Conservation (phyloP, 2,329 filamentous ascomycete species). For the Fusarium sp. region DNA sequence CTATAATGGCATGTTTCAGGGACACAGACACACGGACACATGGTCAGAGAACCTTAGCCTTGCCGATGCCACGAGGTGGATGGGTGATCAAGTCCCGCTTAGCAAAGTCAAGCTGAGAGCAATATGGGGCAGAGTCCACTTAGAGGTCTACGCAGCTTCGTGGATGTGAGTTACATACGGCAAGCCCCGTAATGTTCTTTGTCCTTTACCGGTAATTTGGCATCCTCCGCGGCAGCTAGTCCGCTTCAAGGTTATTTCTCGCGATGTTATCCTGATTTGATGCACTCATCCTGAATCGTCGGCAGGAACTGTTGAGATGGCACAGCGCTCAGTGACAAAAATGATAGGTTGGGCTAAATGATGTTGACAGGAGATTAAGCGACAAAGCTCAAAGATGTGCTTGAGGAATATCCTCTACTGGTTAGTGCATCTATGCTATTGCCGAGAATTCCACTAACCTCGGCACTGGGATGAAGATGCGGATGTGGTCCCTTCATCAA, state of each 20-base stretch:
- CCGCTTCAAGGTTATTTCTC: constrained; percentile 15
- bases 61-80: constrained; percentile 41
- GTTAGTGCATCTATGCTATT: constrained; percentile 10
- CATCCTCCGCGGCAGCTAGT: constrained; percentile 20
- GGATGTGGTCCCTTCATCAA: constrained; percentile 17
- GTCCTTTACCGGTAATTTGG: constrained; percentile 9
- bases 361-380: not conserved
- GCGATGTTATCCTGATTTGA: constrained; percentile 3
- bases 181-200: constrained; percentile 15
- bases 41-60: constrained; percentile 20
- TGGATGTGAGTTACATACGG: constrained; percentile 4
- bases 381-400: constrained; percentile 17
- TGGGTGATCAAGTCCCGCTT: constrained; percentile 37
- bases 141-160: constrained; percentile 3
- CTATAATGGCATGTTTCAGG: constrained; percentile 22
- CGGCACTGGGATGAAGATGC: constrained; percentile 29
- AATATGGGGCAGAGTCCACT: constrained; percentile 29
- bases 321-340: constrained; percentile 8
- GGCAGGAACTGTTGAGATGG: constrained; percentile 7
- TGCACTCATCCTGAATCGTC: constrained; percentile 13
- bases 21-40: constrained; percentile 4
- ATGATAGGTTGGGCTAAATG: constrained; percentile 6
- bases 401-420: constrained; percentile 9
- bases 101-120: constrained; percentile 26
- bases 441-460: constrained; percentile 33